Base-by-base conservation (phyloP, 2,329 filamentous ascomycete genomes). In the Paracorniculantispora psalliotae region DNA sequence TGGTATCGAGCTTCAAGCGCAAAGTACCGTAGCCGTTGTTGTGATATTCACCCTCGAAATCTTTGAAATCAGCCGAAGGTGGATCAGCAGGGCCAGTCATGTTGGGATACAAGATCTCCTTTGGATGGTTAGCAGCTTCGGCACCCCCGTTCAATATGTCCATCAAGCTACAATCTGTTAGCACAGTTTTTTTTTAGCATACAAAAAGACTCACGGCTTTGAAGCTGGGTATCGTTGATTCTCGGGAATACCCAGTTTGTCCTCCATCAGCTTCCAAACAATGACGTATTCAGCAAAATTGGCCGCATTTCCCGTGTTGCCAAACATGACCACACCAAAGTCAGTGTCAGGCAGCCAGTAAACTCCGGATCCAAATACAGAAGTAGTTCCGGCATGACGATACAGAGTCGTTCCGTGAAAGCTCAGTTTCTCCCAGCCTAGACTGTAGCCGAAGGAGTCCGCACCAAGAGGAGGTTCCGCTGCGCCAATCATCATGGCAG, bases 221-320 rank as follows among this genome's bases (percentile, higher is more conserved):
- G 39, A 19, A 43, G 39, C 21, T 17, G 39, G 39, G 21, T 43
- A 43, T 43, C 39, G 12, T 10, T 43, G 3, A 43, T 23, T n/a
- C 17, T 19, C 39, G 12, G 39, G 39, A 19, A 19, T 23, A 7
- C 39, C 33, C 33, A 48, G 44, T 9, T 30, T 44, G 19, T 66
- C 65, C 33, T 63, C 65, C 21, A 67, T 30, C 3, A 66, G 53
- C 4, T 59, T 55, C 15, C 62, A 61, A 2, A 60, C 60, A 3
- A 64, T 23, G 7, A 63, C 15, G 0, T 64, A 41, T 0, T 57
- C 41, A 0, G 47, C 70, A 4, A 54, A 51, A 53, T 74, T 76
- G 6, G 72, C 72, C 12, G 71, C 72, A 9, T 63, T n/a, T 13
- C 70, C 74, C 50, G 74, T 76, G 59, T 80, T 81, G 10, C 44